Evolutionary conservation across 1,139 yeast genomes (phyloP), one percentile per base, ranked within the genome.

Genomic region (Torulaspora globosa): DNA sequence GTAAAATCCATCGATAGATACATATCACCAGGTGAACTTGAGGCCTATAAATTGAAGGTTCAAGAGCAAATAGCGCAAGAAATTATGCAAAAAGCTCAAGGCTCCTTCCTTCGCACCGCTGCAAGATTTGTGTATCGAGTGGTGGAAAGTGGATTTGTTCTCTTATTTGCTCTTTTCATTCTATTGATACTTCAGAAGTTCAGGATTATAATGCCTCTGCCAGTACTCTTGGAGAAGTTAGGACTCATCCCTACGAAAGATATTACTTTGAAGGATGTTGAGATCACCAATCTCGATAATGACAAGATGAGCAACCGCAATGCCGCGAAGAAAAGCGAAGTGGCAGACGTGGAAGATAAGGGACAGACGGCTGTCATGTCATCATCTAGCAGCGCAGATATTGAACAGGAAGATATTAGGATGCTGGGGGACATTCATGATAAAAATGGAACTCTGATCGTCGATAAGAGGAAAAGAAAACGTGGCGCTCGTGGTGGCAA

Each of bases 401-500:
- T 8, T 21, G 23, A 21, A 11, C 21, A 16, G 12, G 21, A 31
- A n/a, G n/a, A n/a, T n/a, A n/a, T n/a, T 15, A 3, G 12, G 16
- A 31, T 15, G 21, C 11, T 11, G n/a, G 21, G 9, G 5, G 34
- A 31, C 5, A 19, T 16, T 16, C 21, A 5, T 3, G 14, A 24
- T 30, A 26, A 26, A 15, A 26, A 28, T 4, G 30, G 24, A 10
- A 38, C 37, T 4, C 15, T 43, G 2, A 27, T 35, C 1, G 16
- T 40, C 12, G 63, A 56, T 26, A 60, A 54, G 36, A 75, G 72
- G 65, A 82, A 77, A 60, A 73, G 97, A 19, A 89, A 86, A 62
- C 76, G 97, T 58, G 97, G 97, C 3, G 74, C 84, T 11, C 73
- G 97, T 50, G 97, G 96, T 6, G 96, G 96, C 0, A 80, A 79